A percentile compares a stretch with the other conserved stretches of the same genome.
These are phyloP conservation scores for Emericellopsis terricola DNA, from an alignment of 495 filamentous ascomycete species.

Conservation along the genomic window DNA sequence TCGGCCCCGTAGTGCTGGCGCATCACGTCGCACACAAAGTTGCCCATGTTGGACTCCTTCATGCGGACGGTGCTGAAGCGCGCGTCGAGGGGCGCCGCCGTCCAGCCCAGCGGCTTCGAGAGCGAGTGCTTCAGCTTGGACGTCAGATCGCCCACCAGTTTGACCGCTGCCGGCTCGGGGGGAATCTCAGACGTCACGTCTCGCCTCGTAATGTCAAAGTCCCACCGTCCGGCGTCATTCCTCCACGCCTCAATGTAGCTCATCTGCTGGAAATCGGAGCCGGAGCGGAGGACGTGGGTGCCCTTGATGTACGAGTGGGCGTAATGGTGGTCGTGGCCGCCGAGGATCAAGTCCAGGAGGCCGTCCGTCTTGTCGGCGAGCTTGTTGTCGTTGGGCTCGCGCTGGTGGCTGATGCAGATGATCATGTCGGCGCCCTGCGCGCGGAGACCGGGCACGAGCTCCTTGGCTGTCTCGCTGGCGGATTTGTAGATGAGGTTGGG, in stretches of 20 bases:
- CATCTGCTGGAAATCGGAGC: conserved; percentile 78
- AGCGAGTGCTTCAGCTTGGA: conserved; percentile 52
- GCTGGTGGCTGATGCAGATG: conserved; percentile 65
- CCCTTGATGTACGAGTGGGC: conserved; percentile 56
- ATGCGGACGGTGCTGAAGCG: conserved; percentile 67
- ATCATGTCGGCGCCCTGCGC: conserved; percentile 66
- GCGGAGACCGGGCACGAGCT: conserved; percentile 49
- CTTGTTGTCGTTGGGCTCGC: conserved; percentile 74
- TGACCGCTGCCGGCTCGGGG: conserved; percentile 33
- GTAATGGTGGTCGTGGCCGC: conserved; percentile 86
- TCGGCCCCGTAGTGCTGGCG: conserved; percentile 62
- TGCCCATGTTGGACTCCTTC: conserved; percentile 66
- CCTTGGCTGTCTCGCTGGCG: conserved; percentile 45
- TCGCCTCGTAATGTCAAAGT: conserved; percentile 57
- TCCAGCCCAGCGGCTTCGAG: conserved; percentile 70
- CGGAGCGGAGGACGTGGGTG: conserved; percentile 63
- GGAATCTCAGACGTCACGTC: conserved; percentile 52
- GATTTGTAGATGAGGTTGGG: conserved; percentile 53
- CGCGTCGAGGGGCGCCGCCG: conserved; percentile 59
- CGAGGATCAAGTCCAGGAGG: conserved; percentile 65
- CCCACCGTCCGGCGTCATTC: conserved; percentile 37
- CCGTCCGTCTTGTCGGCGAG: conserved; percentile 51
- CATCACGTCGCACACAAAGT: conserved; percentile 86
- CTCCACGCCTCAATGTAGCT: conserved; percentile 65
- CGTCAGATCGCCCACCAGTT: conserved; percentile 49